These are phyloP conservation scores for Aspergillus leporis DNA, from an alignment of 495 filamentous ascomycete genomes.

Conservation along the genomic window DNA sequence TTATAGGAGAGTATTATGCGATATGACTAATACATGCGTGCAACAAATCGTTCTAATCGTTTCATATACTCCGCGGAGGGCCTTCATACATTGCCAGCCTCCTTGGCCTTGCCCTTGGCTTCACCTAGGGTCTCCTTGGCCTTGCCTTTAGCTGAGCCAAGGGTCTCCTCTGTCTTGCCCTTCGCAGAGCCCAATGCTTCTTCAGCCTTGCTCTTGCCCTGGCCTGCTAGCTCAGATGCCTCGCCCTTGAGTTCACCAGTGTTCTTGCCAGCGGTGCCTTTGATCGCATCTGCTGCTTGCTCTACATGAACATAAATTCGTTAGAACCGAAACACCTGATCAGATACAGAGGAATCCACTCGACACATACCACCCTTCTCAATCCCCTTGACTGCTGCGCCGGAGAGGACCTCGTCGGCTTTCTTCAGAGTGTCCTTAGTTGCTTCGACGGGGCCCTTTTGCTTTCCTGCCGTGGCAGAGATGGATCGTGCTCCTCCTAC, in stretches of 20 bases:
- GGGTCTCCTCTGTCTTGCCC: slow-evolving; percentile 41
- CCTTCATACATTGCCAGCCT: background rate
- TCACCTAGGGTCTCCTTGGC: slow-evolving; percentile 36
- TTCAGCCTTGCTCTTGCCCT: slow-evolving; percentile 43
- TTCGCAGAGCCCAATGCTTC: slow-evolving; percentile 44
- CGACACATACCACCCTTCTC: slow-evolving; percentile 54
- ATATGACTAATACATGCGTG: background rate
- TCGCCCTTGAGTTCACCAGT: slow-evolving; percentile 40
- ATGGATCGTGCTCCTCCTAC: slow-evolving; percentile 28
- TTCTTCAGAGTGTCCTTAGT: slow-evolving; percentile 59
- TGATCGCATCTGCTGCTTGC: slow-evolving; percentile 42
- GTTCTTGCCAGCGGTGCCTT: slow-evolving; percentile 39
- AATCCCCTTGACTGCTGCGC: slow-evolving; percentile 61
- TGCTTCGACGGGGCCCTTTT: slow-evolving; percentile 45
- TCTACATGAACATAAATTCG: slow-evolving; percentile 32
- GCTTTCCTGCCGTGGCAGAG: slow-evolving; percentile 29
- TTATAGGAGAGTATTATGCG: background rate
- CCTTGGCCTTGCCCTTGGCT: slow-evolving; percentile 23
- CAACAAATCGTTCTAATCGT: background rate
- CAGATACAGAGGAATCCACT: background rate
- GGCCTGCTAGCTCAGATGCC: slow-evolving; percentile 34
- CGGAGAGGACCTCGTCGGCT: slow-evolving; percentile 54
- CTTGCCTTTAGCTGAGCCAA: slow-evolving; percentile 44
- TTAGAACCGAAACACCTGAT: slow-evolving; percentile 3
- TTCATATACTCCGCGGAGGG: background rate